A percentile compares a stretch with the other conserved stretches of the same genome.
Evolutionary conservation across 2,329 filamentous ascomycete species (phyloP).

Genomic region (Rutstroemia sp.): DNA sequence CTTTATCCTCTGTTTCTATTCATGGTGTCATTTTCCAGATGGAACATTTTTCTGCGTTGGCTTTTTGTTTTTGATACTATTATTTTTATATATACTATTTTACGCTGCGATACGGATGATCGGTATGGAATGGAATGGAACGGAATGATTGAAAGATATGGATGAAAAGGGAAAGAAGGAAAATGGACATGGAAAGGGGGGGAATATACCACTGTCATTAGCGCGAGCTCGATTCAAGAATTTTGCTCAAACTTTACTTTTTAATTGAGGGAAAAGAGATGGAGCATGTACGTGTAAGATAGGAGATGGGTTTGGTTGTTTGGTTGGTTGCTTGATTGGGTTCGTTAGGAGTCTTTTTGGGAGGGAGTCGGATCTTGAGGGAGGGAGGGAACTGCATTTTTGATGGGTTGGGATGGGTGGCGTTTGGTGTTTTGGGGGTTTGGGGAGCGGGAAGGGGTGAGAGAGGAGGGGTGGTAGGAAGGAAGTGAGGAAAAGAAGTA

Average conservation of each 20-base stretch:
- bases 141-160: too few species aligned
- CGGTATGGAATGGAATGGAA: too few species aligned
- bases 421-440: not conserved
- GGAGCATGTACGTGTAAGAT: not conserved
- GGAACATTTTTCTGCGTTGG: not conserved
- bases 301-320: not conserved
- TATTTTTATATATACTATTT: too few species aligned
- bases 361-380: too few species aligned
- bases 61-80: not conserved
- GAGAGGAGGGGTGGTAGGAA: not conserved
- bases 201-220: not conserved
- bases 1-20: not conserved
- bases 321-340: not conserved
- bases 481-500: not conserved
- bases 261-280: too few species aligned
- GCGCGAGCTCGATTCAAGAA: not conserved
- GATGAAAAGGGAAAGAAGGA: too few species aligned
- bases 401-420: too few species aligned
- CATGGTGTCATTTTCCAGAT: not conserved
- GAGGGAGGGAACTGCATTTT: too few species aligned
- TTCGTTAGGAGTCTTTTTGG: not conserved
- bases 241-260: too few species aligned
- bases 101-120: too few species aligned
- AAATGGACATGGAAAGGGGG: not conserved
- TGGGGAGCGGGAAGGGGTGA: not conserved